Conservation (phyloP, 2,329 filamentous ascomycete species). For the Immersiporthe knoxdaviesiana region DNA sequence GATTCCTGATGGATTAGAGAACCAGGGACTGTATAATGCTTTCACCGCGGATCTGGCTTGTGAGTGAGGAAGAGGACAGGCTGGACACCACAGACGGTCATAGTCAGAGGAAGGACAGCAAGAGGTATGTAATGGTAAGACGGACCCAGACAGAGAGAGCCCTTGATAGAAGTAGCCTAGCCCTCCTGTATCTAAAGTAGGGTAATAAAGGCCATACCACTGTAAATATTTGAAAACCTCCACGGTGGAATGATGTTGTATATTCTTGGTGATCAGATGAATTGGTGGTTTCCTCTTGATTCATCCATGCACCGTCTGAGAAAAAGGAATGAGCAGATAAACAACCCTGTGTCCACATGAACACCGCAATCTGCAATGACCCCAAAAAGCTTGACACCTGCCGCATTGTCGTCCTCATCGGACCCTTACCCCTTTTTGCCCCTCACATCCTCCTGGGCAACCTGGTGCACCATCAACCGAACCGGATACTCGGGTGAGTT, state of each 20-base stretch:
- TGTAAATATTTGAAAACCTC: too few relatives aligned
- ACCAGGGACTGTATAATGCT: too few relatives aligned
- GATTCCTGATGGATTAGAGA: too few relatives aligned
- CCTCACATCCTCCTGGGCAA: constrained; percentile 32
- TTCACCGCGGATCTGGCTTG: neutral
- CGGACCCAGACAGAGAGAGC: too few relatives aligned
- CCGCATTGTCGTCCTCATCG: neutral
- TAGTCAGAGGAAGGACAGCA: too few relatives aligned
- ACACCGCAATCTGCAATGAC: neutral
- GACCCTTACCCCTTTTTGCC: constrained; percentile 17
- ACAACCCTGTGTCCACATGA: neutral
- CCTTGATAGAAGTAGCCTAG: too few relatives aligned
- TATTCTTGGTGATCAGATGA: neutral
- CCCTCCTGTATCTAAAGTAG: too few relatives aligned
- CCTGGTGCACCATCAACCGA: constrained; percentile 37
- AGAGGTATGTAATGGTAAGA: too few relatives aligned
- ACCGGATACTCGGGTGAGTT: constrained; percentile 34
- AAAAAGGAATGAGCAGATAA: neutral
- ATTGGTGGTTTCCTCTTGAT: neutral
- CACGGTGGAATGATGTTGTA: neutral
- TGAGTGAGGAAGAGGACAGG: neutral
- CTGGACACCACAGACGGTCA: too few relatives aligned
- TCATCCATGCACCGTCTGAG: neutral
- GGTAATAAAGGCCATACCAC: too few relatives aligned
- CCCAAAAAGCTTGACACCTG: neutral